These are phyloP conservation scores for Marsdenia floribunda DNA, from an alignment of 257 asterid species.

Conservation along the genomic window DNA sequence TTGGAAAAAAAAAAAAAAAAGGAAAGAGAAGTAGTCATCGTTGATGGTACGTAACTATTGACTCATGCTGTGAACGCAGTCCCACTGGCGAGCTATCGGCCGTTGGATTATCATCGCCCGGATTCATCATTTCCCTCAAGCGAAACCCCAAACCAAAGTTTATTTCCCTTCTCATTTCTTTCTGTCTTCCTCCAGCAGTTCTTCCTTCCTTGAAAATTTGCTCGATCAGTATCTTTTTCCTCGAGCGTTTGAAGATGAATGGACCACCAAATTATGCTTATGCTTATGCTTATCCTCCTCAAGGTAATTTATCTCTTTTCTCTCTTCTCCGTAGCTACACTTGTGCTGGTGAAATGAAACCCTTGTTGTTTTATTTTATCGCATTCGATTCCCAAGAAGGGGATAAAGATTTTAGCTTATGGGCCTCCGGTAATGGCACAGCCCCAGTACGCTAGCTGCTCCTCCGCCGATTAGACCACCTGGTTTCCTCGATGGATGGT, in stretches of 20 bases:
- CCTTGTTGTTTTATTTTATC: not conserved
- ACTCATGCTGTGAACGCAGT: not conserved
- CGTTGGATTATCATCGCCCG: not conserved
- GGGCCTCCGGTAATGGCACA: slow-evolving; percentile 93
- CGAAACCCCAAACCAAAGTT: no score
- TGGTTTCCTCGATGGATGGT: slow-evolving; percentile 83
- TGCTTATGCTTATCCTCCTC: slow-evolving; percentile 54
- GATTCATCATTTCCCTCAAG: no score
- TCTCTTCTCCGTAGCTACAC: not conserved
- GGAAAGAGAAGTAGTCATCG: not conserved
- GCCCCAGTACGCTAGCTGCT: slow-evolving; percentile 68
- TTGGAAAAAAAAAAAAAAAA: no score
- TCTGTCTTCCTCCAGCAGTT: not conserved
- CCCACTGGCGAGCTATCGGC: not conserved
- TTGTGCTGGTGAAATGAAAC: no score
- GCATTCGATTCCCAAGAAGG: not conserved
- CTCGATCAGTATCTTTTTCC: not conserved
- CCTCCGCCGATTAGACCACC: slow-evolving; percentile 63
- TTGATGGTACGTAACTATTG: no score
- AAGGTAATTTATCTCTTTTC: slow-evolving; percentile 32
- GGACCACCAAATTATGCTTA: slow-evolving; percentile 65
- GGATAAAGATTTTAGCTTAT: slow-evolving; percentile 7
- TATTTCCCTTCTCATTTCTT: no score
- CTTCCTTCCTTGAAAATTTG: not conserved
- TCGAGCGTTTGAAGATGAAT: slow-evolving; percentile 26